Evolutionary conservation across 1,139 yeast genomes (phyloP).

Genomic region (Diutina mesorugosa): DNA sequence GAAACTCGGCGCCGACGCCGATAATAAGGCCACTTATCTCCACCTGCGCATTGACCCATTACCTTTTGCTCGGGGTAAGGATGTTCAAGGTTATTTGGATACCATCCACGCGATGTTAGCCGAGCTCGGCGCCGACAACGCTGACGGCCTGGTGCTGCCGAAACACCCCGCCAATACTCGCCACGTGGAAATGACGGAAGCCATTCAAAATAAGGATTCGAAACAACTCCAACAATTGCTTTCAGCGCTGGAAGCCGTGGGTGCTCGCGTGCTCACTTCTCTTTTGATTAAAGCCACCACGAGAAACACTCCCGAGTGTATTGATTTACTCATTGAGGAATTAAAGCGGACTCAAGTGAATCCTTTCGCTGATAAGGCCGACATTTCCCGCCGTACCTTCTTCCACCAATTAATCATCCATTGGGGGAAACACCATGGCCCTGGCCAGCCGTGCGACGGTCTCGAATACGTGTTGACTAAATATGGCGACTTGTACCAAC

Average conservation of each 20-base stretch:
- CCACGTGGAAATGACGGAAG: background rate
- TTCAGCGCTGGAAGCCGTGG: background rate
- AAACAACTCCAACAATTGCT: background rate
- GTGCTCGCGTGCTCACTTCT: background rate
- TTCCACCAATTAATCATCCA: conserved; percentile 74
- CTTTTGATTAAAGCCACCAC: conserved; percentile 55
- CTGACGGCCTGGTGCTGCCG: background rate
- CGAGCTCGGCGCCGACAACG: conserved; percentile 12
- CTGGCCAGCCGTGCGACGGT: conserved; percentile 11
- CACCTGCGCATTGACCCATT: conserved; percentile 59
- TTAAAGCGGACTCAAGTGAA: conserved; percentile 4
- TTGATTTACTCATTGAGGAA: conserved; percentile 34
- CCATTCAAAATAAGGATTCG: background rate
- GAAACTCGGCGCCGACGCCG: conserved; percentile 24
- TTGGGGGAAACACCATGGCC: conserved; percentile 41
- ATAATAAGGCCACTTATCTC: conserved; percentile 53
- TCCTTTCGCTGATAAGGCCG: conserved; percentile 40
- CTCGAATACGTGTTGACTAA: conserved; percentile 38
- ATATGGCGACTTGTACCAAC: conserved; percentile 35
- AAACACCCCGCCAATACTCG: background rate
- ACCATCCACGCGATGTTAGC: conserved; percentile 42
- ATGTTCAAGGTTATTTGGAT: conserved; percentile 40
- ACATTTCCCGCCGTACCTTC: conserved; percentile 72
- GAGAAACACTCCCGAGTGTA: conserved; percentile 36
- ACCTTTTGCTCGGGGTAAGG: conserved; percentile 64